These are phyloP conservation scores for Oryza punctata DNA, from an alignment of 176 grass and related monocot species.

Conservation along the genomic window DNA sequence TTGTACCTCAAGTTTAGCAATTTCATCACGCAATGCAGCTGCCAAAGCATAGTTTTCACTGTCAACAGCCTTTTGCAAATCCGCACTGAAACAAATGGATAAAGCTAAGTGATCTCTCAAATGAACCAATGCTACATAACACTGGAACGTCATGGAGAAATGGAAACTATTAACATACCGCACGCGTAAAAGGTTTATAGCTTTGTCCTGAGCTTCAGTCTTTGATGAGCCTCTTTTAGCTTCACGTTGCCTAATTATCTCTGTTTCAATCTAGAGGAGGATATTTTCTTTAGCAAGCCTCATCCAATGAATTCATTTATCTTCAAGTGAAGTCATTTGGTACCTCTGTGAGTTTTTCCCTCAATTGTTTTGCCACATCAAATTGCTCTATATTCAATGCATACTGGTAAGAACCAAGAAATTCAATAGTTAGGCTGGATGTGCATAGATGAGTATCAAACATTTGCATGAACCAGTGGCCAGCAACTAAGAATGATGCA, in stretches of 20 bases:
- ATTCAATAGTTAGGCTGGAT: conserved; percentile 23
- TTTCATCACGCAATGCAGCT: conserved; percentile 77
- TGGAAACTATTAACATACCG: conserved; percentile 60
- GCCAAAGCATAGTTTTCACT: conserved; percentile 89
- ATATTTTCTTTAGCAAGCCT: conserved; percentile 21
- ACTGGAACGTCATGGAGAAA: conserved; percentile 17
- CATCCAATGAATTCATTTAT: conserved; percentile 11
- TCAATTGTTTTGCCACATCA: conserved; percentile 85
- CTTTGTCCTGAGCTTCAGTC: conserved; percentile 92
- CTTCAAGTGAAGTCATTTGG: conserved; percentile 19
- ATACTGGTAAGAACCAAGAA: conserved; percentile 64
- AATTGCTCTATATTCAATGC: conserved; percentile 91
- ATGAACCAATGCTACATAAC: conserved; percentile 27
- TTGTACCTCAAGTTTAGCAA: conserved; percentile 88
- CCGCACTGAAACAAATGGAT: conserved; percentile 70
- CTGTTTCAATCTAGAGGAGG: conserved; percentile 71
- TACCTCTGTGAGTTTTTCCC: conserved; percentile 91
- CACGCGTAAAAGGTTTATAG: conserved; percentile 72
- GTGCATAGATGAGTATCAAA: conserved; percentile 10
- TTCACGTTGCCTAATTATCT: conserved; percentile 77
- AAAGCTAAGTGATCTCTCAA: conserved; percentile 33
- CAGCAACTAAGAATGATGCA: neutral
- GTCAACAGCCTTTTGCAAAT: conserved; percentile 90
- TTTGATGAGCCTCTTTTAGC: conserved; percentile 95
- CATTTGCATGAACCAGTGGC: neutral